phyloP scores from a whole-genome alignment of 2,329 filamentous ascomycete genomes.

The Scytalidium sp. region DNA sequence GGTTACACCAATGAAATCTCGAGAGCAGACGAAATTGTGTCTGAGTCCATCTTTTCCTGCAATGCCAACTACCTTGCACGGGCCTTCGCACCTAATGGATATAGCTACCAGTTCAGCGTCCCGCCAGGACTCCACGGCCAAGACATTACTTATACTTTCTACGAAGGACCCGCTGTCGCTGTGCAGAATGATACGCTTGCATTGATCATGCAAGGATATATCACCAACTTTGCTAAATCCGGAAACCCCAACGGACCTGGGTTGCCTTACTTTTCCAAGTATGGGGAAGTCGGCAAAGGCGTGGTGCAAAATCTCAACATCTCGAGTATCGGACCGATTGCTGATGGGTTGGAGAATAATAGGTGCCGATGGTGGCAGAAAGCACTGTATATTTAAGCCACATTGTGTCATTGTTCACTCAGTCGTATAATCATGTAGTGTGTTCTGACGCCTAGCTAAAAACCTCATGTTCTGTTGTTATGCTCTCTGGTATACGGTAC shows the following conservation, averaged over 20 bases:
- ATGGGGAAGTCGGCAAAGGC: background rate
- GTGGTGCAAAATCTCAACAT: background rate
- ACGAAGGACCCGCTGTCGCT: constrained; percentile 25
- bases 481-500: no score
- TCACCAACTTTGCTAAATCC: constrained; percentile 24
- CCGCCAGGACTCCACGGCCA: constrained; percentile 46
- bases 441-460: no score
- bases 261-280: constrained; percentile 1
- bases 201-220: constrained; percentile 26
- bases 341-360: background rate
- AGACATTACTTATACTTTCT: constrained; percentile 48
- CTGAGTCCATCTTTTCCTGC: constrained; percentile 45
- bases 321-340: background rate
- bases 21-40: constrained; percentile 36
- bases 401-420: no score
- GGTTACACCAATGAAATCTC: constrained; percentile 30
- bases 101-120: constrained; percentile 48
- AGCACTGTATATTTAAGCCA: constrained; percentile 1
- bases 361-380: constrained; percentile 4
- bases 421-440: no score
- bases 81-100: constrained; percentile 41
- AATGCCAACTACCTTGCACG: constrained; percentile 46
- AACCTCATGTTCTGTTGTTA: no score
- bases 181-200: constrained; percentile 23
- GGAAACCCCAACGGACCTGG: constrained; percentile 21